Base-by-base conservation (phyloP, 1,139 yeast species). In the Pichia sp. region DNA sequence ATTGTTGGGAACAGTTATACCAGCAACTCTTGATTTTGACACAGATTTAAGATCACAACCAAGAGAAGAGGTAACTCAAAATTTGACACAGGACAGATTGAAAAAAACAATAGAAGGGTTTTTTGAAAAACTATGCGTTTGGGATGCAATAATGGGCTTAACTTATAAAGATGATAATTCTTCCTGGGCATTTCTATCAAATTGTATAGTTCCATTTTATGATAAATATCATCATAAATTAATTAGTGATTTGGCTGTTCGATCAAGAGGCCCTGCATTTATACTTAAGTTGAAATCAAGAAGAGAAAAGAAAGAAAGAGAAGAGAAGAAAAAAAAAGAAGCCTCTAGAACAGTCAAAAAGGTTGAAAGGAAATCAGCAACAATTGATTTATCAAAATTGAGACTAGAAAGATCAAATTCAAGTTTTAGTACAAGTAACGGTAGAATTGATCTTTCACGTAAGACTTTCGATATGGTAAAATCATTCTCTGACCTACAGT, bases 401-500 rank as follows among this genome's bases (percentile, higher is more conserved):
- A 53, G 47, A 44, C 39, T 60, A n/a, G 58, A 53, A 42, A 47
- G 65, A 29, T 42, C 61, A 11, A 40, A 56, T n/a, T 59, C 65
- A 11, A 54, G 54, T 32, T 42, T 61, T 39, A 43, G 41, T 26
- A 18, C 4, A 9, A 40, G 43, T 18, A 44, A 44, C 7, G 46
- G 59, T 3, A 51, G 50, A n/a, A 41, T 46, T 8, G 62, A 59
- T 38, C 42, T 60, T 18, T 59, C 61, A 4, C 58, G 55, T 40
- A 63, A 62, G 45, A 59, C 64, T 7, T 62, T 64, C 46, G 62
- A 60, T 38, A 63, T 64, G 66, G 50, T 54, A 3, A 56, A 54
- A 37, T 52, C 54, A 4, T 49, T 58, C 1, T 18, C 15, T 32
- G 36, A 32, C 16, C 1, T 25, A n/a, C 41, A 15, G 12, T 12